Evolutionary conservation across 2,329 filamentous ascomycete species (phyloP), one percentile per base, ranked within the genome.

Genomic region (Pyrenophora graminea): DNA sequence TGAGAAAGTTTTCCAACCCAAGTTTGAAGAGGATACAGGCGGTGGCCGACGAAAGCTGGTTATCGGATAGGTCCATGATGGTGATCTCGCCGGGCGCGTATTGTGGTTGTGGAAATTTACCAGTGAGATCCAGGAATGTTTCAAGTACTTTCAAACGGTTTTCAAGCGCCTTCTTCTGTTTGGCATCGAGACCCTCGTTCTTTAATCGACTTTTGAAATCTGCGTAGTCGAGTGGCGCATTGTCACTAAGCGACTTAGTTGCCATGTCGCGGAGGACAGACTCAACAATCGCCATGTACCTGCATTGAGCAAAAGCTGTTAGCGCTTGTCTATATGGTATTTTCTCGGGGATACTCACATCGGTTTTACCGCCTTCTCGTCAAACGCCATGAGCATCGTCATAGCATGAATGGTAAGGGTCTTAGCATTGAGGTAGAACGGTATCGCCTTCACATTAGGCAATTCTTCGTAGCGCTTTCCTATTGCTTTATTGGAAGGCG

Each of bases 1-100:
- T 82, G 0, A 90, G 70, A 62, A 90, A 90, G 0, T 89, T 72
- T 2, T 79, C 79, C 1, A 93, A 75, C 17, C 84, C 87, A 34
- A 91, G 86, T 45, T 88, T 85, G 70, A 93, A 93, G 0, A 93
- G 74, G 0, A 82, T 78, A 62, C 89, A 93, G 0, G 88, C 88
- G 32, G 82, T 84, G 19, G 85, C 81, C 0, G 83, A 70, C 0
- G 85, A 85, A 4, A 91, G 76, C 58, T 87, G 90, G 0, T 88
- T 86, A 64, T 88, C 90, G 0, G 84, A 89, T 0, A 94, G 74
- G 61, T 94, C 89, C 5, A 91, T 75, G 41, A 90, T 87, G 0
- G 83, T 88, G 0, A 89, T 71, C 9, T 76, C 73, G 1, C 83
- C 83, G 0, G 79, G 71, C 42, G 76, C 45, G 15, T 56, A 65